phyloP scores from a whole-genome alignment of 805 yeast genomes.

The Ogataea zsoltii region DNA sequence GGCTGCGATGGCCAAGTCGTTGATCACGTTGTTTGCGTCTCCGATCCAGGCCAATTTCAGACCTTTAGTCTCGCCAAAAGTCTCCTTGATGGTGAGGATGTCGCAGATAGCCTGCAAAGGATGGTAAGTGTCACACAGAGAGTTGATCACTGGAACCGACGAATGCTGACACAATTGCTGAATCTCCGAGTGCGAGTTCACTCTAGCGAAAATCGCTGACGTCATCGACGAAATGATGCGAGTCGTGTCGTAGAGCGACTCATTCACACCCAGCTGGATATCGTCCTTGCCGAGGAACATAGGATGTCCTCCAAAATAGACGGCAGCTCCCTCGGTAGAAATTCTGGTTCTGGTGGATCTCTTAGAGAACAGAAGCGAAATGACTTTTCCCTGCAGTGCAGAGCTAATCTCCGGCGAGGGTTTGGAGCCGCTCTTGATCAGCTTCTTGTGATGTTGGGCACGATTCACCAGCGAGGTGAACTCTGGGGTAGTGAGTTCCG shows the following conservation, averaged over 20 bases:
- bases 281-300: constrained; percentile 96
- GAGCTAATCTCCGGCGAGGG: constrained; percentile 39
- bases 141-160: constrained; percentile 87
- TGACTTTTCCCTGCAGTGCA: constrained; percentile 74
- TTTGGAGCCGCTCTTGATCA: constrained; percentile 56
- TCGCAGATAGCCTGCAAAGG: constrained; percentile 97
- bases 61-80: constrained; percentile 55
- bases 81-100: constrained; percentile 79
- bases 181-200: constrained; percentile 80
- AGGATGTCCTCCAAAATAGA: constrained; percentile 92
- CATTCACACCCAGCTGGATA: constrained; percentile 95
- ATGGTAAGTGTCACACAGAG: constrained; percentile 89
- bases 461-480: constrained; percentile 68
- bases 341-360: constrained; percentile 95
- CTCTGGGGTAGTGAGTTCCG: constrained; percentile 74
- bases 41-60: constrained; percentile 94
- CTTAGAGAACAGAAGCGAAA: constrained; percentile 83
- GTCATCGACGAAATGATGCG: constrained; percentile 93
- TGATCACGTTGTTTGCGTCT: constrained; percentile 93
- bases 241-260: constrained; percentile 84
- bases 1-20: constrained; percentile 88
- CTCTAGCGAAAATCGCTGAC: constrained; percentile 96
- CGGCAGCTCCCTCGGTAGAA: constrained; percentile 91
- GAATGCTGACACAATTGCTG: constrained; percentile 76
- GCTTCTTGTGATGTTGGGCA: constrained; percentile 66